Conservation (phyloP, 2,329 filamentous ascomycete genomes). For the Cryphonectria radicalis region DNA sequence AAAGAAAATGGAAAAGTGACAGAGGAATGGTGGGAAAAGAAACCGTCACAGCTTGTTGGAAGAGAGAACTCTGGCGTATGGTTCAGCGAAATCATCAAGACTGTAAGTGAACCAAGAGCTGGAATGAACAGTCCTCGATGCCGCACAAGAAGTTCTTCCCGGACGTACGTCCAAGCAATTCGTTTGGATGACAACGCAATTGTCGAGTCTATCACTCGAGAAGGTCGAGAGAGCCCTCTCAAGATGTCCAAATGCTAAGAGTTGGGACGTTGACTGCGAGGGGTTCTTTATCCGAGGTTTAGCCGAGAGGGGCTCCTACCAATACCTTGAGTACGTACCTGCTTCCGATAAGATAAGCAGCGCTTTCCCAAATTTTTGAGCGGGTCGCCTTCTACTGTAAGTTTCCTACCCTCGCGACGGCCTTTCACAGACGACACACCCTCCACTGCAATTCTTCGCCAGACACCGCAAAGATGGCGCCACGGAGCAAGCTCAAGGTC, state of each 20-base stretch:
- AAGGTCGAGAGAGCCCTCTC: neutral
- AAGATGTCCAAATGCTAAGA: neutral
- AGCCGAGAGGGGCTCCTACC: neutral
- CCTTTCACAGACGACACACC: slow-evolving; percentile 4
- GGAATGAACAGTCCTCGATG: neutral
- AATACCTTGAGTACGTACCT: neutral
- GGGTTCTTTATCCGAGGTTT: neutral
- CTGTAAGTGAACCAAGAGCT: neutral
- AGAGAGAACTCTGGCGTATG: neutral
- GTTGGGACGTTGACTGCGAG: neutral
- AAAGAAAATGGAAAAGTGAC: no score
- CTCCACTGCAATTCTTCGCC: slow-evolving; percentile 3
- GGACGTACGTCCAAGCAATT: neutral
- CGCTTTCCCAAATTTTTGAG: slow-evolving; percentile 29
- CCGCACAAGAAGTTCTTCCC: neutral
- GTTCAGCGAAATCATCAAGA: neutral
- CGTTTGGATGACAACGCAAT: neutral
- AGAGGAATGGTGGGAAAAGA: no score
- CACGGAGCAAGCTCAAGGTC: slow-evolving; percentile 53
- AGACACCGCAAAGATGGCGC: slow-evolving; percentile 23
- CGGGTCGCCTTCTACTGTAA: slow-evolving; percentile 22
- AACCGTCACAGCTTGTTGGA: no score
- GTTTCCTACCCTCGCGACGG: slow-evolving; percentile 14
- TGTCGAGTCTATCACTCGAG: neutral
- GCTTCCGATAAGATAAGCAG: slow-evolving; percentile 24